Conservation (phyloP, 257 asterid genomes). For the Parsonsia alboflavescens region DNA sequence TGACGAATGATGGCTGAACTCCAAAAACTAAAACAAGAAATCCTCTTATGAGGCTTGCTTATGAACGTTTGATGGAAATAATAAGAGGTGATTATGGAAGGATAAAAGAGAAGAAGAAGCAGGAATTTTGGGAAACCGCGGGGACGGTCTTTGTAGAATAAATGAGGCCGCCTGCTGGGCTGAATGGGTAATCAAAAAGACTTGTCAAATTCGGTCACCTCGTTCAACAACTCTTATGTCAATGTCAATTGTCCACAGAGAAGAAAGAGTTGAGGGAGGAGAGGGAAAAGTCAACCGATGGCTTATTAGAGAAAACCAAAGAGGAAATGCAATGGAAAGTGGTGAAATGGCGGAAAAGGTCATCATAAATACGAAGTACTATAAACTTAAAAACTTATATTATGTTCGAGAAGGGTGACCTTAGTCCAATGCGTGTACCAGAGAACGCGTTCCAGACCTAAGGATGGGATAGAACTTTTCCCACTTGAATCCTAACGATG, state of each 20-base stretch:
- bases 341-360: background rate
- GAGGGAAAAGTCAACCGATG: conserved; percentile 42
- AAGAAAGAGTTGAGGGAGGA: background rate
- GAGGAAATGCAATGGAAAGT: conserved; percentile 8
- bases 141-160: conserved; percentile 11
- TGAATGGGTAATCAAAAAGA: conserved; percentile 30
- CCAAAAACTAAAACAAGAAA: background rate
- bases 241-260: background rate
- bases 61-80: background rate
- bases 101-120: conserved; percentile 3
- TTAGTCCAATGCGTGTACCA: background rate
- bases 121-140: conserved; percentile 1
- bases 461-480: background rate
- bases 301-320: background rate
- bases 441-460: background rate
- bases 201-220: conserved; percentile 33
- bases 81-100: background rate
- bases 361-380: no score
- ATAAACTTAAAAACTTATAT: no score
- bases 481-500: conserved; percentile 2
- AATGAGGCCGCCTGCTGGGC: conserved; percentile 25
- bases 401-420: background rate
- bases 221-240: conserved; percentile 1
- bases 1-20: background rate
- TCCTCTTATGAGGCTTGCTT: background rate